phyloP scores from a whole-genome alignment of 495 filamentous ascomycete genomes.

The Penicillium waksmanii region DNA sequence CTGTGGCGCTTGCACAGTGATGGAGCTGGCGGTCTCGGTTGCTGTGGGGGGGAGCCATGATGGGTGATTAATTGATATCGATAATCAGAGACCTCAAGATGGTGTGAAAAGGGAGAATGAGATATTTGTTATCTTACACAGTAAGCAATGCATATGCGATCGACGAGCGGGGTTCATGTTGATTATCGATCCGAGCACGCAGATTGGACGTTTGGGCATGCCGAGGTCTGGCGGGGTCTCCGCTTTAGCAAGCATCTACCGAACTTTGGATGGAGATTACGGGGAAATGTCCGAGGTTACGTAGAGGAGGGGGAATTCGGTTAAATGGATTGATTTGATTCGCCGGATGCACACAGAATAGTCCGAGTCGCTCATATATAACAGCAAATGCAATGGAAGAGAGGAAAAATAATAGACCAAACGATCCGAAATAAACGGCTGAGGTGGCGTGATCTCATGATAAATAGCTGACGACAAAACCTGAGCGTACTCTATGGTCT shows the following conservation, averaged over 20 bases:
- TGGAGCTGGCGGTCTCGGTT: conserved; percentile 31
- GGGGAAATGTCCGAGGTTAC: not conserved
- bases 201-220: conserved; percentile 10
- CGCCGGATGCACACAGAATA: not conserved
- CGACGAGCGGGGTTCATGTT: conserved; percentile 5
- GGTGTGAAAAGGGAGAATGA: not conserved
- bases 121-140: not conserved
- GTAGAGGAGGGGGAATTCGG: not conserved
- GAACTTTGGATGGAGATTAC: not conserved
- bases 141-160: not conserved
- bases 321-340: not conserved
- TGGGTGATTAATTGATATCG: not conserved
- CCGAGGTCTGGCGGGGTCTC: conserved; percentile 11
- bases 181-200: conserved; percentile 7
- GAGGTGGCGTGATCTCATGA: not conserved
- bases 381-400: not conserved
- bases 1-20: conserved; percentile 25
- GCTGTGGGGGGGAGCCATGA: conserved; percentile 39
- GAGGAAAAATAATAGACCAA: not conserved
- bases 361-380: not conserved
- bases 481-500: not conserved
- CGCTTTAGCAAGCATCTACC: not conserved
- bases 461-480: not conserved
- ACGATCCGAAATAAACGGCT: not conserved
- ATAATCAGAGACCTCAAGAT: not conserved